Conservation (phyloP, 2,329 filamentous ascomycete genomes). For the Ophiosphaerella korrae region DNA sequence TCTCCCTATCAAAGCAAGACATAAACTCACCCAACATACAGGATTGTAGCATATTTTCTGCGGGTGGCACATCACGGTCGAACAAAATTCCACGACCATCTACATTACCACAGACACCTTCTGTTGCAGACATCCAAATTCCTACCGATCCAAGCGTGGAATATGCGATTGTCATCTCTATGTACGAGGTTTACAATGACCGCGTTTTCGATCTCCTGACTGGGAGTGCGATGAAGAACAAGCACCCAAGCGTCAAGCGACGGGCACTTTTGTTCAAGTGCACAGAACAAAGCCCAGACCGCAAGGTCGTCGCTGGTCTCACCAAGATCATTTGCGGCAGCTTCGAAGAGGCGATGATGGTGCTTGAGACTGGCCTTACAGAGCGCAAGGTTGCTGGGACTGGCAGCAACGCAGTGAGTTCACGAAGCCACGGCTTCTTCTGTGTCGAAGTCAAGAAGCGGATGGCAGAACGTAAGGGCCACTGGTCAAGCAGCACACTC, state of each 20-base stretch:
- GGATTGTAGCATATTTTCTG: slow-evolving; percentile 63
- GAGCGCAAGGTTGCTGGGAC: slow-evolving; percentile 89
- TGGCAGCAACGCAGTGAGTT: slow-evolving; percentile 89
- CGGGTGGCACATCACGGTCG: slow-evolving; percentile 57
- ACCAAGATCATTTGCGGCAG: slow-evolving; percentile 86
- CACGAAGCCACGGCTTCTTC: slow-evolving; percentile 94
- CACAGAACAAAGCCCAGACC: slow-evolving; percentile 83
- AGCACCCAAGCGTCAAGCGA: slow-evolving; percentile 60
- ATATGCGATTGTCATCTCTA: slow-evolving; percentile 88
- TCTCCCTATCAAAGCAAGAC: slow-evolving; percentile 36
- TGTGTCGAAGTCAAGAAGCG: slow-evolving; percentile 93
- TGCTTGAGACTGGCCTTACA: slow-evolving; percentile 85
- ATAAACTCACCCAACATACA: slow-evolving; percentile 43
- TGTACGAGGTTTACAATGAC: slow-evolving; percentile 99
- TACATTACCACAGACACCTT: slow-evolving; percentile 73
- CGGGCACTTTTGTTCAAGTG: slow-evolving; percentile 88
- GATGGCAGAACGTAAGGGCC: slow-evolving; percentile 58
- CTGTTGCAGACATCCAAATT: slow-evolving; percentile 72
- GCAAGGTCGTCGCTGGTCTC: slow-evolving; percentile 92
- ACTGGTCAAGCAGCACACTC: slow-evolving; percentile 78
- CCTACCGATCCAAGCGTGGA: slow-evolving; percentile 72
- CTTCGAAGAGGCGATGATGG: slow-evolving; percentile 82
- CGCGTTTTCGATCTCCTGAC: slow-evolving; percentile 92
- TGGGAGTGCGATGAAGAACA: slow-evolving; percentile 62
- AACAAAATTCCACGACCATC: slow-evolving; percentile 70